Evolutionary conservation across 805 yeast species (phyloP).

Genomic region (Lipomyces japonicus): DNA sequence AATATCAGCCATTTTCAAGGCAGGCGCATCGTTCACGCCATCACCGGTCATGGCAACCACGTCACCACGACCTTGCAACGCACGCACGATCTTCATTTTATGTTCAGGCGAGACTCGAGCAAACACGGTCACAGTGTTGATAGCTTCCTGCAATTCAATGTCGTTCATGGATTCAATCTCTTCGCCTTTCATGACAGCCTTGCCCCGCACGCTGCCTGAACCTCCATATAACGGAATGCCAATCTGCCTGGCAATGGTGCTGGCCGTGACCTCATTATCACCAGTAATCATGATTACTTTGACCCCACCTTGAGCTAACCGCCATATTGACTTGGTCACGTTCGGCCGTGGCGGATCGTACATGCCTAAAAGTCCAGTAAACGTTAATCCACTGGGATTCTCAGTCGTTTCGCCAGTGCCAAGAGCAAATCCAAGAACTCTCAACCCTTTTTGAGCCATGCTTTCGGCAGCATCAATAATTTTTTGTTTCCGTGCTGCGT

Average conservation of each 20-base stretch:
- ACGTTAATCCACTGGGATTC: constrained; percentile 62
- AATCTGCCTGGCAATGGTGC: constrained; percentile 78
- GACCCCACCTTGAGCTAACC: constrained; percentile 86
- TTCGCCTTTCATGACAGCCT: constrained; percentile 80
- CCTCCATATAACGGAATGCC: constrained; percentile 72
- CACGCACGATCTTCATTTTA: constrained; percentile 83
- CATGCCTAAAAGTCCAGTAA: constrained; percentile 90
- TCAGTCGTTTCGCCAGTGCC: constrained; percentile 35
- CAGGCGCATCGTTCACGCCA: constrained; percentile 99
- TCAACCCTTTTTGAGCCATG: constrained; percentile 60
- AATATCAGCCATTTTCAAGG: constrained; percentile 89
- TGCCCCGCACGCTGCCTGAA: constrained; percentile 34
- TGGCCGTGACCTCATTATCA: constrained; percentile 83
- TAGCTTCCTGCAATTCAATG: constrained; percentile 63
- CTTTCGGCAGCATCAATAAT: constrained; percentile 61
- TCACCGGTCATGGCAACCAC: constrained; percentile 99
- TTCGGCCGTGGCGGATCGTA: constrained; percentile 96
- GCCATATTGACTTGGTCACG: constrained; percentile 69
- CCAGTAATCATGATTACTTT: constrained; percentile 98
- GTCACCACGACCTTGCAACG: constrained; percentile 90
- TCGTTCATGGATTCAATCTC: constrained; percentile 71
- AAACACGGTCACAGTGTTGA: constrained; percentile 82
- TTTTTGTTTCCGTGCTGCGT: constrained; percentile 45
- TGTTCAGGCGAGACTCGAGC: constrained; percentile 96
- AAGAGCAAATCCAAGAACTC: constrained; percentile 64